A percentile compares a stretch with the other conserved stretches of the same genome.
Evolutionary conservation across 2,329 filamentous ascomycete genomes (phyloP).

Genomic region (Pestalotiopsis sp.): DNA sequence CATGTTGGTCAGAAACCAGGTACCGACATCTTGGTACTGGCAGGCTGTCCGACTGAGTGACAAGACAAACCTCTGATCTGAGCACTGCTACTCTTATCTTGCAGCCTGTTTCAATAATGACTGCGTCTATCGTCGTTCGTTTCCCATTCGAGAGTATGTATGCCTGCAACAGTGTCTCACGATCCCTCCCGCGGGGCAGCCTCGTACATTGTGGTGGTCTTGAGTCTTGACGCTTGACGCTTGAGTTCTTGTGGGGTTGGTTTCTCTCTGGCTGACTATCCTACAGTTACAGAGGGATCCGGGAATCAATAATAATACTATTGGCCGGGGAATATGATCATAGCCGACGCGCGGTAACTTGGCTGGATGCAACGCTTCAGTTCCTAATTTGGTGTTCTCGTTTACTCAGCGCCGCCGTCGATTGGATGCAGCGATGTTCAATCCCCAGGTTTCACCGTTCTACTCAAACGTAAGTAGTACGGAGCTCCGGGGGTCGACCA

Average conservation of each 20-base stretch:
- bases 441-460: conserved; percentile 9
- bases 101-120: background rate
- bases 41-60: background rate
- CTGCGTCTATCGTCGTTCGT: background rate
- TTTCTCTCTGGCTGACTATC: background rate
- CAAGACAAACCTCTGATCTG: background rate
- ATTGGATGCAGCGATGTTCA: background rate
- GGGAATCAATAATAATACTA: background rate
- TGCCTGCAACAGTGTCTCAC: background rate
- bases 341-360: conserved; percentile 8
- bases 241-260: background rate
- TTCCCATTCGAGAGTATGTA: background rate
- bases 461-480: background rate
- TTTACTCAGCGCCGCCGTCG: background rate
- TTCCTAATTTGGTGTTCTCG: conserved; percentile 8
- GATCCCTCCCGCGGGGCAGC: background rate
- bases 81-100: background rate
- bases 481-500: background rate
- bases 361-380: conserved; percentile 9
- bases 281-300: background rate
- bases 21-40: background rate
- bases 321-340: conserved; percentile 1
- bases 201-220: background rate
- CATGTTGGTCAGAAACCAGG: background rate
- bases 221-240: background rate